These are phyloP conservation scores for Microdochium trichocladiopsis DNA, from an alignment of 2,329 filamentous ascomycete genomes.

Conservation along the genomic window DNA sequence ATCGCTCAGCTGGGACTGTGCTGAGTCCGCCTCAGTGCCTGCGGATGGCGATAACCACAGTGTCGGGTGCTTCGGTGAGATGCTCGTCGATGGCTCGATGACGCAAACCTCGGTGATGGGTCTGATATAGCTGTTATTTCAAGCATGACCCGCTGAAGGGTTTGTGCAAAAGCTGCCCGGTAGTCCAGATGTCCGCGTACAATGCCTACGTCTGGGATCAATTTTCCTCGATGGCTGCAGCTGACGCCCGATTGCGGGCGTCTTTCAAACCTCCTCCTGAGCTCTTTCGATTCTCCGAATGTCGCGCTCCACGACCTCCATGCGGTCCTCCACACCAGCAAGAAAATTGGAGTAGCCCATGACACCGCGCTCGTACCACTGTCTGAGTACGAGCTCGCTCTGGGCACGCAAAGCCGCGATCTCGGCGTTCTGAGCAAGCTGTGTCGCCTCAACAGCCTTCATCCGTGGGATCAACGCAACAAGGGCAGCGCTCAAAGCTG, in stretches of 20 bases:
- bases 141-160: no score
- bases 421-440: conserved; percentile 54
- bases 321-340: conserved; percentile 62
- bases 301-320: conserved; percentile 58
- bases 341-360: conserved; percentile 62
- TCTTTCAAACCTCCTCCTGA: conserved; percentile 36
- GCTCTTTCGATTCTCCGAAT: conserved; percentile 58
- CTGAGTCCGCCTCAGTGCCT: no score
- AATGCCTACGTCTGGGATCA: no score
- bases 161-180: no score
- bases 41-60: no score
- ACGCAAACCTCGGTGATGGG: no score
- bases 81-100: no score
- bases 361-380: conserved; percentile 70
- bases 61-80: no score
- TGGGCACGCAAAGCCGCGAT: conserved; percentile 55
- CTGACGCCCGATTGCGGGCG: neutral
- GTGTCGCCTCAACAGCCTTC: conserved; percentile 50
- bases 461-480: conserved; percentile 55
- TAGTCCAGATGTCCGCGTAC: no score
- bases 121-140: no score
- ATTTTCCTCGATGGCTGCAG: no score
- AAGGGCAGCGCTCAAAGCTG: conserved; percentile 46
- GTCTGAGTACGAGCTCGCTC: conserved; percentile 55
- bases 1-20: no score